Evolutionary conservation across 2,329 filamentous ascomycete genomes (phyloP).

Genomic region (Apiospora marii): DNA sequence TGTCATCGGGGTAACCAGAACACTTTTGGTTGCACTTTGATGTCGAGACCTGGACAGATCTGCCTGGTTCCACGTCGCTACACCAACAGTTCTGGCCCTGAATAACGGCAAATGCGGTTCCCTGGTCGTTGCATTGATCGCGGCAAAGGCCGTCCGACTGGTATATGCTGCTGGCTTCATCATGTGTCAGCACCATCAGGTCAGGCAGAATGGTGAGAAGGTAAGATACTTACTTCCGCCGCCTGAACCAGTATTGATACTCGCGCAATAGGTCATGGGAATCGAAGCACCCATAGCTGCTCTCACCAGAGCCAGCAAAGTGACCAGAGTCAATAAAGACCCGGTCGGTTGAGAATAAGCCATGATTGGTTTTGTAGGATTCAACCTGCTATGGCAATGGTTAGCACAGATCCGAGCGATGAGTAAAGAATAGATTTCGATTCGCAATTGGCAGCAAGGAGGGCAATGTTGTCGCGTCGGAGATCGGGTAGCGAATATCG

Average conservation of each 20-base stretch:
- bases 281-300: conserved; percentile 33
- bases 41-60: conserved; percentile 48
- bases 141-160: conserved; percentile 77
- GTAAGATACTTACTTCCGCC: conserved; percentile 49
- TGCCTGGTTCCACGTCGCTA: conserved; percentile 69
- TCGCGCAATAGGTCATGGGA: conserved; percentile 54
- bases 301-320: conserved; percentile 33
- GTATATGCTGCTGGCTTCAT: conserved; percentile 60
- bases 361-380: conserved; percentile 33
- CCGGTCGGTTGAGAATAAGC: conserved; percentile 31
- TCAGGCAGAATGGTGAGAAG: too few relatives aligned
- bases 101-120: conserved; percentile 74
- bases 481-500: background rate
- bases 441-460: background rate
- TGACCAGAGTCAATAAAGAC: conserved; percentile 35
- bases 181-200: background rate
- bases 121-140: conserved; percentile 58
- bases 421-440: background rate
- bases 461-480: background rate
- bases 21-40: conserved; percentile 64
- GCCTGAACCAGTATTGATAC: conserved; percentile 53
- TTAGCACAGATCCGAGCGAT: background rate
- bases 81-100: conserved; percentile 76
- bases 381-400: background rate
- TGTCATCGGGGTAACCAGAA: conserved; percentile 72